Evolutionary conservation across 306 rosid species (phyloP).

Genomic region (Medicago ruthenica): DNA sequence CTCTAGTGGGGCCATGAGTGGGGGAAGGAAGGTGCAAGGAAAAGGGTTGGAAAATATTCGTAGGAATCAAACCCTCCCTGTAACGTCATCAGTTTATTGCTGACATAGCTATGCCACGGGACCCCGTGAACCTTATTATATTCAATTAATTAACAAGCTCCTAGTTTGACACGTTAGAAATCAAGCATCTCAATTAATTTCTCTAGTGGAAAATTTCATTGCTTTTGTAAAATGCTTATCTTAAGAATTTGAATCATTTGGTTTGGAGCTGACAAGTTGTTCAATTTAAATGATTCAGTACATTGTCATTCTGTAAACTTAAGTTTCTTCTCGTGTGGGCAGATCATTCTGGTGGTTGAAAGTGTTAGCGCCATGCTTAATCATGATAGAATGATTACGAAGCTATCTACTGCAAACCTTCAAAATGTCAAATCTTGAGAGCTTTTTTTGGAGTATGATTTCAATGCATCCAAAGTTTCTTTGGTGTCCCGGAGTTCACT

Average conservation of each 20-base stretch:
- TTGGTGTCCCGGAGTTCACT: background rate
- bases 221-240: constrained; percentile 22
- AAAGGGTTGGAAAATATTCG: constrained; percentile 8
- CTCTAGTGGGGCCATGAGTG: background rate
- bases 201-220: background rate
- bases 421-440: constrained; percentile 56
- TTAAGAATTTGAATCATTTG: constrained; percentile 6
- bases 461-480: background rate
- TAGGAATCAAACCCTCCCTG: constrained; percentile 4
- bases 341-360: constrained; percentile 87
- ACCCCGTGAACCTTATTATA: constrained; percentile 7
- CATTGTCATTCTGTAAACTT: background rate
- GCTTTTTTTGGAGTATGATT: constrained; percentile 18
- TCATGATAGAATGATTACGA: constrained; percentile 81
- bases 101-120: background rate
- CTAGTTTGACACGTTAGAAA: constrained; percentile 10
- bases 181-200: constrained; percentile 15
- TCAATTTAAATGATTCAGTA: constrained; percentile 18
- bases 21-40: background rate
- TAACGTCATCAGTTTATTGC: background rate
- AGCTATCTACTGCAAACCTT: constrained; percentile 56
- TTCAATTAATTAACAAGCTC: background rate
- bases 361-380: constrained; percentile 78
- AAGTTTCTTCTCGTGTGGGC: constrained; percentile 42
- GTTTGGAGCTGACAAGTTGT: constrained; percentile 12